These are phyloP conservation scores for Mycena galericulata DNA, from an alignment of 768 basidiomycete species.

Conservation along the genomic window DNA sequence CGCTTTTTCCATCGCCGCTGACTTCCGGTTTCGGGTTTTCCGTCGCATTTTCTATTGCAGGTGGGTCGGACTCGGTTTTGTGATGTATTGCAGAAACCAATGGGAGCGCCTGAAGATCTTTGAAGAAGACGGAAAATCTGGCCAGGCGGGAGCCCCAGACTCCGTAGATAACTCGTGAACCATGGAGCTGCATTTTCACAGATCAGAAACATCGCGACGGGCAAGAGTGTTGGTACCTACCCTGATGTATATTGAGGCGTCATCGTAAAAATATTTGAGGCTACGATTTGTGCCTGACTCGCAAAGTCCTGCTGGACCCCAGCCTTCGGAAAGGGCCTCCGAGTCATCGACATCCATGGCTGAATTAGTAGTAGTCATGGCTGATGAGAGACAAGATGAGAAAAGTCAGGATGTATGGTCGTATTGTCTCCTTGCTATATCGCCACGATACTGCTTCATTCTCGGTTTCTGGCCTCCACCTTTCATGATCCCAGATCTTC, in stretches of 20 bases:
- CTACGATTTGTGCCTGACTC: background rate
- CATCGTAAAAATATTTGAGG: background rate
- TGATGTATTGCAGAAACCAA: background rate
- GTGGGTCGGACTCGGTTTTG: background rate
- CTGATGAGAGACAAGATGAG: background rate
- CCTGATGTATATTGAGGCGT: background rate
- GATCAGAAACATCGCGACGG: background rate
- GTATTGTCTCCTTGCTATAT: background rate
- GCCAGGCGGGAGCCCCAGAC: conserved; percentile 1
- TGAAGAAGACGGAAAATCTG: conserved; percentile 1
- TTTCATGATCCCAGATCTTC: conserved; percentile 8
- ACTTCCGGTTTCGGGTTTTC: background rate
- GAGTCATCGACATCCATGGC: background rate
- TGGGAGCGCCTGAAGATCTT: background rate
- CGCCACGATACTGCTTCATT: background rate
- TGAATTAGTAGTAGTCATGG: background rate
- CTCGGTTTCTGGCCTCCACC: too few relatives aligned
- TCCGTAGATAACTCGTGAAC: background rate
- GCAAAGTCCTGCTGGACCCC: background rate
- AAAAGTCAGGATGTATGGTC: background rate
- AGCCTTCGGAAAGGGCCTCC: background rate
- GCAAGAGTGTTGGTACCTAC: background rate
- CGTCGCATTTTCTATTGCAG: background rate
- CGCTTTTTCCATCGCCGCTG: background rate
- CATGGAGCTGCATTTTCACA: background rate